Conservation (phyloP, 192 early-diverging fungal genomes). For the Coemansia biformis region DNA sequence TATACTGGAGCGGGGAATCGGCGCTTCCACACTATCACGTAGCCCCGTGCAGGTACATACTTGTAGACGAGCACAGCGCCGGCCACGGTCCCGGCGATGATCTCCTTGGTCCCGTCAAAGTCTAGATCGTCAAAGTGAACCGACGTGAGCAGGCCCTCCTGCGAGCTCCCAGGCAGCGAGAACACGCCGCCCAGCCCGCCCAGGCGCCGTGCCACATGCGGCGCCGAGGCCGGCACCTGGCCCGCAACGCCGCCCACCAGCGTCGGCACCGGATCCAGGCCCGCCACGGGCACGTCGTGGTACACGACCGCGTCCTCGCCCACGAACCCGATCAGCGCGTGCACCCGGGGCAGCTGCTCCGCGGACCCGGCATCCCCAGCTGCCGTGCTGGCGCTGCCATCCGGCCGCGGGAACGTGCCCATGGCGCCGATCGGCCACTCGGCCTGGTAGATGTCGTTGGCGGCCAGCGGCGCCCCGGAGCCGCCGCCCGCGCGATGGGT, state of each 20-base stretch:
- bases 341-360: constrained; percentile 23
- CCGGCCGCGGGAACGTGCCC: constrained; percentile 3
- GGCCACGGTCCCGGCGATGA: constrained; percentile 40
- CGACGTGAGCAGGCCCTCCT: constrained; percentile 38
- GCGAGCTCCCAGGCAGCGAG: constrained; percentile 32
- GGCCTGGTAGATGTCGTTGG: constrained; percentile 28
- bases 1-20: constrained; percentile 45
- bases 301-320: constrained; percentile 47
- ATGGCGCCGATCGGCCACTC: constrained; percentile 38
- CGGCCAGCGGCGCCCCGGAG: constrained; percentile 7
- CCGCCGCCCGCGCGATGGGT: constrained; percentile 11
- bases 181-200: constrained; percentile 42
- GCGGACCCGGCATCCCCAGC: neutral
- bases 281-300: constrained; percentile 41
- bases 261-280: constrained; percentile 48
- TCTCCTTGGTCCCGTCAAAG: constrained; percentile 32
- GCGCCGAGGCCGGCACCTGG: constrained; percentile 22
- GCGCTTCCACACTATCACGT: constrained; percentile 43
- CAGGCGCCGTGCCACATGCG: constrained; percentile 32
- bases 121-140: constrained; percentile 49
- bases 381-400: no score
- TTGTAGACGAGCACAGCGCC: constrained; percentile 48
- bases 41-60: constrained; percentile 27
- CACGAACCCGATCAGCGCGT: constrained; percentile 43
- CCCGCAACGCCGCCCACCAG: constrained; percentile 33